Evolutionary conservation across 306 rosid genomes (phyloP), one percentile per base, ranked within the genome.

Genomic region (Vigna reflexopilosa): DNA sequence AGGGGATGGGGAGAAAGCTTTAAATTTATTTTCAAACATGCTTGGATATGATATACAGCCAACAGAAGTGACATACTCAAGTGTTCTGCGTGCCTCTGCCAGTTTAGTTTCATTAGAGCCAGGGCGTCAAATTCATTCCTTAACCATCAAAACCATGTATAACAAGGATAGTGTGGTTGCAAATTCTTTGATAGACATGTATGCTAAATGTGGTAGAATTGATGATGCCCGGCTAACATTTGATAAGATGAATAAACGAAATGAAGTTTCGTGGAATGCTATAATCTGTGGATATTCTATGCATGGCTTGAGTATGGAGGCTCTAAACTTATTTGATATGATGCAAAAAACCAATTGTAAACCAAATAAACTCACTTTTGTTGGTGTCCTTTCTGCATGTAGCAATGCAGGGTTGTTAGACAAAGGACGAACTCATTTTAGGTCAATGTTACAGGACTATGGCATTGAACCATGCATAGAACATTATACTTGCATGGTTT

Each of bases 401-500:
- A 75, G 81, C 85, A 82, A 82, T 68, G 78, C 81, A 61, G 81
- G 85, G 17, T 72, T 82, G 24, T 63, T 82, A 70, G 73, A 82
- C 12, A 13, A 59, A 76, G 85, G 85, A 40, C 85, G 36, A 50
- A 30, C 69, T 42, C 58, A 50, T 72, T 82, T 82, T 76, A 76
- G 61, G 78, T 82, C 81, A 50, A 82, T 82, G 85, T 82, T 42
- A 32, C 32, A 69, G 24, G 81, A 82, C 62, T 70, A 59, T 17
- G 44, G 30, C 54, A 52, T 82, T 69, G 77, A 76, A 62, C 85
- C 85, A 28, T 82, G 77, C 32, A 44, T 76, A 50, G 85, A 82
- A 62, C 85, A 82, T 51, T 82, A 76, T 62, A 76, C 85, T 62
- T 82, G 81, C 67, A 82, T 82, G 81, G 78, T 82, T 76, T 76